These are phyloP conservation scores for Vitis riparia DNA, from an alignment of 164 flowering plant genomes.

Conservation along the genomic window DNA sequence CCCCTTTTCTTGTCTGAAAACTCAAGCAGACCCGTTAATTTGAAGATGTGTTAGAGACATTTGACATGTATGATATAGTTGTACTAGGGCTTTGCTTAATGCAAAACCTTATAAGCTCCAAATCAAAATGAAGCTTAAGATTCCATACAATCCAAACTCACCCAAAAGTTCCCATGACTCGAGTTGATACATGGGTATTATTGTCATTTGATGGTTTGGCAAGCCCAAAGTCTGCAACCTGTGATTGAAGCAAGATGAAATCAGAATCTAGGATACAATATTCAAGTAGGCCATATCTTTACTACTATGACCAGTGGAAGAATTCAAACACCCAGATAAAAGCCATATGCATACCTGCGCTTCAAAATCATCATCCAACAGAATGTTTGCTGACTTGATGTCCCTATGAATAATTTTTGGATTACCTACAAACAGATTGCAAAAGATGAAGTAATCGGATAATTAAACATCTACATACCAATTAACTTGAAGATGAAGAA, in stretches of 20 bases:
- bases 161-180: conserved; percentile 93
- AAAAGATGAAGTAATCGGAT: background rate
- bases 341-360: conserved; percentile 50
- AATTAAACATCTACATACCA: background rate
- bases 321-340: background rate
- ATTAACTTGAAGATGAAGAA: background rate
- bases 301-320: background rate
- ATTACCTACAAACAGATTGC: conserved; percentile 45
- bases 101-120: no score
- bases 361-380: conserved; percentile 62
- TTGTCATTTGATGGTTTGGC: conserved; percentile 58
- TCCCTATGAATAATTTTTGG: conserved; percentile 85
- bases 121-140: background rate
- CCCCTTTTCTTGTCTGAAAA: no score
- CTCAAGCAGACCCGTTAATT: no score
- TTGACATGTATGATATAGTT: background rate
- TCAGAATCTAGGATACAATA: background rate
- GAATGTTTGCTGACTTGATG: conserved; percentile 79
- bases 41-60: background rate
- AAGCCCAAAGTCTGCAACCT: conserved; percentile 89
- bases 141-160: conserved; percentile 23
- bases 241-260: conserved; percentile 5
- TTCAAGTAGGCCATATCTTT: background rate
- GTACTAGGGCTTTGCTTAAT: no score
- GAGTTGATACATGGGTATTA: conserved; percentile 65